These are phyloP conservation scores for Selaginella moellendorffii DNA, from an alignment of 75 land plant genomes.

Conservation along the genomic window DNA sequence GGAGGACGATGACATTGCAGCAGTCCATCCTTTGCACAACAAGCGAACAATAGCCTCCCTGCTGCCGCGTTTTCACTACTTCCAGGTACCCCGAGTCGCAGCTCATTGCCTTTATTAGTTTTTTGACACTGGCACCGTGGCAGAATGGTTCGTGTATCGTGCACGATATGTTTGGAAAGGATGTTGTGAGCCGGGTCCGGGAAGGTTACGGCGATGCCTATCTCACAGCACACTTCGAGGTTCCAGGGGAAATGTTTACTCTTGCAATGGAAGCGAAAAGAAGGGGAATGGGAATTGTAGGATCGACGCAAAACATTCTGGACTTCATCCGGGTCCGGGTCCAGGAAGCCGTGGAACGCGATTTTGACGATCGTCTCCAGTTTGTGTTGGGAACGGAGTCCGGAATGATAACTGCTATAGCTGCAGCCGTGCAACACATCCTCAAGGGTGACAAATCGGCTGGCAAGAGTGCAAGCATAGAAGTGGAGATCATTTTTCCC, in stretches of 20 bases:
- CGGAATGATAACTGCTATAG: conserved; percentile 98
- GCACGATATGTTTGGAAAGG: conserved; percentile 84
- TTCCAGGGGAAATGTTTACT: conserved; percentile 96
- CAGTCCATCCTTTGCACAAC: conserved; percentile 66
- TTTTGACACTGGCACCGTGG: conserved; percentile 2
- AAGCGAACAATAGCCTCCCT: conserved; percentile 55
- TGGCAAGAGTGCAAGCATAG: conserved; percentile 26
- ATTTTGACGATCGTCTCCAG: conserved; percentile 75
- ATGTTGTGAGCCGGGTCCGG: conserved; percentile 66
- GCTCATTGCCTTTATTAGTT: not conserved
- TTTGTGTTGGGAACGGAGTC: conserved; percentile 95
- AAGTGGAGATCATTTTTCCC: conserved; percentile 88
- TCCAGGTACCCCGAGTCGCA: conserved; percentile 29
- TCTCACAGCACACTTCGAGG: conserved; percentile 92
- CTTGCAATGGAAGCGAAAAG: conserved; percentile 92
- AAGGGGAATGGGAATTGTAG: conserved; percentile 97
- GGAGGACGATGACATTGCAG: conserved; percentile 76
- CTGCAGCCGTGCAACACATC: conserved; percentile 49
- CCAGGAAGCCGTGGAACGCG: conserved; percentile 56
- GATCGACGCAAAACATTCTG: conserved; percentile 81
- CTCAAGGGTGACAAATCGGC: conserved; percentile 21
- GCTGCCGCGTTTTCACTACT: conserved; percentile 67
- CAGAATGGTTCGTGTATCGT: conserved; percentile 94
- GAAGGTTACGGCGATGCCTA: conserved; percentile 82
- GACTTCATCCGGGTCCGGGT: conserved; percentile 68